A percentile compares a stretch with the other conserved stretches of the same genome.
These are phyloP conservation scores for Trypanosoma congolense DNA, from an alignment of 208 protist genomes.

Conservation along the genomic window DNA sequence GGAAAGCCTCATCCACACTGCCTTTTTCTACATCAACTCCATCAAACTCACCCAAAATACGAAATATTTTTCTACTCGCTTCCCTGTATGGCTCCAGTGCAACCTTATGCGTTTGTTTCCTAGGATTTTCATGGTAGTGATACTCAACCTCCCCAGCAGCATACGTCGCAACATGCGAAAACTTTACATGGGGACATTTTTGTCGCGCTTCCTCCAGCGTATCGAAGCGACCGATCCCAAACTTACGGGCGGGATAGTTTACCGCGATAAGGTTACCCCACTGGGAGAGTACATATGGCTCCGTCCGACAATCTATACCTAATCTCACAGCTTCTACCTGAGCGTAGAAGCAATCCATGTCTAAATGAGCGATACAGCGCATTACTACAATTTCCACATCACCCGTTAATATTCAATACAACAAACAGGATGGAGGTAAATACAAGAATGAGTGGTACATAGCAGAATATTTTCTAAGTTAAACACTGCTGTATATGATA, in stretches of 20 bases:
- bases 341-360: slow-evolving; percentile 93
- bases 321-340: slow-evolving; percentile 85
- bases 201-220: slow-evolving; percentile 36
- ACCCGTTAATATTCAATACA: background rate
- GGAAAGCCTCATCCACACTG: slow-evolving; percentile 83
- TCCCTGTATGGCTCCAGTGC: slow-evolving; percentile 81
- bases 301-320: slow-evolving; percentile 62
- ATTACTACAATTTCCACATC: slow-evolving; percentile 7
- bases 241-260: slow-evolving; percentile 77
- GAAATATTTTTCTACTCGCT: slow-evolving; percentile 69
- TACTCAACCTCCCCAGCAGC: slow-evolving; percentile 40
- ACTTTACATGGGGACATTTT: slow-evolving; percentile 45
- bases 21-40: slow-evolving; percentile 64
- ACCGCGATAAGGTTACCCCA: slow-evolving; percentile 85
- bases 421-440: background rate
- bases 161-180: slow-evolving; percentile 56
- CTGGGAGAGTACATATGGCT: slow-evolving; percentile 63
- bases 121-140: slow-evolving; percentile 50
- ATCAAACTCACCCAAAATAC: slow-evolving; percentile 45
- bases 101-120: slow-evolving; percentile 64
- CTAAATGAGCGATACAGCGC: slow-evolving; percentile 79
- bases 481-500: too few relatives aligned
- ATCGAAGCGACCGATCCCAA: slow-evolving; percentile 62
- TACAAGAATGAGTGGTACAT: slow-evolving; percentile 9
- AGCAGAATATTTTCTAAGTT: background rate